Base-by-base conservation (phyloP, 2,329 filamentous ascomycete species). In the Neofusicoccum ribis region DNA sequence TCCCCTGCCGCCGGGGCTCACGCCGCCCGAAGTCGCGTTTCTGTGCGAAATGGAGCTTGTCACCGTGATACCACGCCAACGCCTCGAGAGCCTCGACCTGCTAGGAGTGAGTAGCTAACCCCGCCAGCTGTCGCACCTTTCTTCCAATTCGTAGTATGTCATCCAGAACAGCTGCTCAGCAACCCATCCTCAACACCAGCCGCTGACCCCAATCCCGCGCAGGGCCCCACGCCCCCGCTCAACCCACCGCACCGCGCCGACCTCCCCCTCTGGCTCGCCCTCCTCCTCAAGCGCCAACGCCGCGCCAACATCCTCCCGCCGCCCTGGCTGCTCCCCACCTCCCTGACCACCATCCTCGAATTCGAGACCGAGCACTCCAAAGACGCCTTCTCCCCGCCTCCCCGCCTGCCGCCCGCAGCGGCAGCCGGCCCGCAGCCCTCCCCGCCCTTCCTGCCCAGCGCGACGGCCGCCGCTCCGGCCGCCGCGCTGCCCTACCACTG, bases 41-140 rank as follows among this genome's bases (percentile, higher is more conserved):
- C 83, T 98, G 34, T 97, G 93, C 78, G 95, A 99, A 81, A 98
- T 97, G 93, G 94, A 98, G 81, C 87, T 92, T 72, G 91, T 99
- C 64, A 97, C 93, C 0, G 86, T 99, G 23, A 88, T 98, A 58
- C 95, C 95, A 41, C 91, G 95, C 63, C 93, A 98, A 77, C 87
- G 91, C 69, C 88, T 99, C 62, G 93, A 97, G 70, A 88, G 87
- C 70, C 90, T 99, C 68, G 85, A 91, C 71, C 85, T 99, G 68
- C 86, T 99, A 64, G 89, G 90, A 69, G 95, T 98, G 83, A 83
- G 90, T 87, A 62, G 46, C 59, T 66, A 71, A 71, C 73, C 73
- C 72, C 69, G 44, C 34, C 43, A 37, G 39, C 36, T 47, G 39
- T 27, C 27, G 14, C 37, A 47, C 11, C 49, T 39, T 8, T 43